Conservation (phyloP, 2,329 filamentous ascomycete species). For the Balansia obtecta region DNA sequence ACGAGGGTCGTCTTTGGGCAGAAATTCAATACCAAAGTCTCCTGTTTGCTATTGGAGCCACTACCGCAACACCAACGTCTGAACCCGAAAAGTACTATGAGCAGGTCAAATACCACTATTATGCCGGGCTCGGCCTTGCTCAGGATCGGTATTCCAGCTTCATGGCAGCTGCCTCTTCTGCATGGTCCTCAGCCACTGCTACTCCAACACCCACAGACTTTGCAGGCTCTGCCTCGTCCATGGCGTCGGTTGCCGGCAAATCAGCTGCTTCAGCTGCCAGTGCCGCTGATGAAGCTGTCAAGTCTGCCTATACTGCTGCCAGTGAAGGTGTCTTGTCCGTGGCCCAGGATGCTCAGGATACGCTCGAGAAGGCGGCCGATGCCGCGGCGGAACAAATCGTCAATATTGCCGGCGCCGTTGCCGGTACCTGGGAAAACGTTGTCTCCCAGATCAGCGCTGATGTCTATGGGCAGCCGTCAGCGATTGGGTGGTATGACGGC, state of each 20-base stretch:
- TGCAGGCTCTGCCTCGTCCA: slow-evolving; percentile 34
- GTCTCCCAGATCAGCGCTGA: slow-evolving; percentile 55
- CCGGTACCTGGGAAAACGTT: slow-evolving; percentile 26
- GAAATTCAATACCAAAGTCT: slow-evolving; percentile 59
- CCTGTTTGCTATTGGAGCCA: slow-evolving; percentile 51
- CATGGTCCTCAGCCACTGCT: slow-evolving; percentile 46
- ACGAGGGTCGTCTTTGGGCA: slow-evolving; percentile 57
- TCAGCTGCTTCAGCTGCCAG: slow-evolving; percentile 33
- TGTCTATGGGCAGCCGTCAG: slow-evolving; percentile 55
- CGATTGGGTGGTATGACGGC: slow-evolving; percentile 42
- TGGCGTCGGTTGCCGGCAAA: slow-evolving; percentile 35
- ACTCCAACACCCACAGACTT: slow-evolving; percentile 47
- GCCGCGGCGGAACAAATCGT: slow-evolving; percentile 28
- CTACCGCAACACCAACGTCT: slow-evolving; percentile 37
- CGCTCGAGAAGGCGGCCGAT: slow-evolving; percentile 30
- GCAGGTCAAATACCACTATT: slow-evolving; percentile 56
- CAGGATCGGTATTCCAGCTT: slow-evolving; percentile 72
- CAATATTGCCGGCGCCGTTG: slow-evolving; percentile 24
- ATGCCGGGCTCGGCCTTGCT: slow-evolving; percentile 65
- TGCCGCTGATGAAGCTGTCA: slow-evolving; percentile 35
- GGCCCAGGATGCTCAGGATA: slow-evolving; percentile 24
- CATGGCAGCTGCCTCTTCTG: slow-evolving; percentile 56
- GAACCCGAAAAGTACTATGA: slow-evolving; percentile 45
- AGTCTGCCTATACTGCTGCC: slow-evolving; percentile 36
- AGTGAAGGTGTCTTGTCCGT: slow-evolving; percentile 29